phyloP scores from a whole-genome alignment of 805 yeast species.

The Cyberlindnera euphorbiiphila region DNA sequence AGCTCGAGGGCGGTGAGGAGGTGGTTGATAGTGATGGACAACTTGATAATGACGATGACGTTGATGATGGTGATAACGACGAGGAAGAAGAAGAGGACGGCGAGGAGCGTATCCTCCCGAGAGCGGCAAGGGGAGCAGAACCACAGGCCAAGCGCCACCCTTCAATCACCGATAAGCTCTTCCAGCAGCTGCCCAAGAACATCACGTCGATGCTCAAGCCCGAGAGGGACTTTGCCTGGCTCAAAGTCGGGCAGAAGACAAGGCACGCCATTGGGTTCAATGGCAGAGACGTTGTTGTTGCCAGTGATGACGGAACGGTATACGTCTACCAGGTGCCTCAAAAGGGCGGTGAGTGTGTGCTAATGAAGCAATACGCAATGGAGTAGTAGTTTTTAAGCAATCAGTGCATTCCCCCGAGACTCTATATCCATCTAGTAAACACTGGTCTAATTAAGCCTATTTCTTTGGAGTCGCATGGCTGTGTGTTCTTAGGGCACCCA shows the following conservation, averaged over 20 bases:
- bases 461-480: conserved; percentile 2
- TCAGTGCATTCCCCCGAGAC: no score
- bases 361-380: conserved; percentile 46
- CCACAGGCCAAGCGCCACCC: conserved; percentile 12
- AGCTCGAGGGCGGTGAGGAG: conserved; percentile 29
- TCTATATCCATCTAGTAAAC: no score
- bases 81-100: conserved; percentile 13
- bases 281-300: conserved; percentile 21
- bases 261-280: conserved; percentile 18
- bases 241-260: conserved; percentile 35
- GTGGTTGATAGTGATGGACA: conserved; percentile 1
- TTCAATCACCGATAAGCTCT: conserved; percentile 26
- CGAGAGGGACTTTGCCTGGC: conserved; percentile 59
- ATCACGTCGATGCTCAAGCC: conserved; percentile 58
- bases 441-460: not conserved
- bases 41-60: conserved; percentile 1
- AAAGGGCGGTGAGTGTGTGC: conserved; percentile 63
- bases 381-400: conserved; percentile 4
- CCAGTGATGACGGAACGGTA: conserved; percentile 43
- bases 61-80: not conserved
- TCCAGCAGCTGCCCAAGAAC: conserved; percentile 27
- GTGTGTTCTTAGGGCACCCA: conserved; percentile 2
- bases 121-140: not conserved
- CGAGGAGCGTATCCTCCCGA: conserved; percentile 17
- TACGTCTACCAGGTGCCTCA: conserved; percentile 55